phyloP scores from a whole-genome alignment of 169 alveolate genomes.

The Neospora caninum region DNA sequence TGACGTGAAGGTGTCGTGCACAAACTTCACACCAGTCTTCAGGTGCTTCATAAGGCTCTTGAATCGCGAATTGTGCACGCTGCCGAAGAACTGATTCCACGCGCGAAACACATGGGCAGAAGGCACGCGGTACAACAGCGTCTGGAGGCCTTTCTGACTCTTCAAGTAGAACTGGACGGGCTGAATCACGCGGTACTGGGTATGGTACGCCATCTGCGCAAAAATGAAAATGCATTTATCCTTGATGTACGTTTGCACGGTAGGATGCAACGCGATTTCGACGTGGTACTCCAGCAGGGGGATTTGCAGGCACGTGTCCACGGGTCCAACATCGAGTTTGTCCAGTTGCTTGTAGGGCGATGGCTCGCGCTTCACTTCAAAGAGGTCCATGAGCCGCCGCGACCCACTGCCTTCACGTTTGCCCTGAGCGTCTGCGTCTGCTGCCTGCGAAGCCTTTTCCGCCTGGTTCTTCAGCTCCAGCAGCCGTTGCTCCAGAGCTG shows the following conservation, averaged over 20 bases:
- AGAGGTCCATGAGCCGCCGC: not conserved
- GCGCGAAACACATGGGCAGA: slow-evolving; percentile 14
- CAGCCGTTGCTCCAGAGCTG: not conserved
- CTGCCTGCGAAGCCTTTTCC: slow-evolving; percentile 16
- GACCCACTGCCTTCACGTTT: not conserved
- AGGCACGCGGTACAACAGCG: slow-evolving; percentile 10
- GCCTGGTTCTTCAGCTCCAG: not conserved
- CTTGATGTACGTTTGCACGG: not conserved
- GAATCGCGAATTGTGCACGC: not conserved
- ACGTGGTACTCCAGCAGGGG: slow-evolving; percentile 46
- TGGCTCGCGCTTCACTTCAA: not conserved
- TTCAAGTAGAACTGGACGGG: not conserved
- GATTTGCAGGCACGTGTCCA: slow-evolving; percentile 37
- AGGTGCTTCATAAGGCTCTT: not conserved
- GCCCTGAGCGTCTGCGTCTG: not conserved
- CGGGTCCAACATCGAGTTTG: slow-evolving; percentile 33
- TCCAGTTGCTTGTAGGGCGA: slow-evolving; percentile 18
- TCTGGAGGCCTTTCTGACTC: not conserved
- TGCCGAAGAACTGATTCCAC: not conserved
- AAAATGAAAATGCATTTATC: slow-evolving; percentile 35
- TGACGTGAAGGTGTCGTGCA: not conserved
- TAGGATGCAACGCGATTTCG: slow-evolving; percentile 2
- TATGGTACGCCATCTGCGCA: slow-evolving; percentile 6
- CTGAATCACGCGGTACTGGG: not conserved
- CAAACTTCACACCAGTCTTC: not conserved